Base-by-base conservation (phyloP, 2,329 filamentous ascomycete species). In the Niveomyces coronatus region DNA sequence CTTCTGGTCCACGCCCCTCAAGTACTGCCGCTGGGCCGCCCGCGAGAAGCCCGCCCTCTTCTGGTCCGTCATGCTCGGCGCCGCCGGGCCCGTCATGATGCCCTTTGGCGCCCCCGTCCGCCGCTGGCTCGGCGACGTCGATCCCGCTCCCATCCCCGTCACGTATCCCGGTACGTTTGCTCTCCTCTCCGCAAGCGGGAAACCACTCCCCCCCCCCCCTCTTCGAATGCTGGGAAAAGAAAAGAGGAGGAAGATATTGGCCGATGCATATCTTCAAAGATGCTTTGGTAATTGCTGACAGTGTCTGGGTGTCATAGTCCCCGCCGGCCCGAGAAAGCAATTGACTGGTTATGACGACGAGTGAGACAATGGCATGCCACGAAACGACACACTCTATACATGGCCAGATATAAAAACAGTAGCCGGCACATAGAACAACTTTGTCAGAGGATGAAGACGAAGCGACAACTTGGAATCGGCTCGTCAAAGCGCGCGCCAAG, bases 21-120 rank as follows among this genome's bases (percentile, higher is more conserved):
- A 79, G 53, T 96, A 94, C 77, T 65, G 84, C 54, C 81, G 81
- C 63, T 96, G 88, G 86, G 79, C 87, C 37, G 74, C 84, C 35
- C 81, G 86, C 65, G 82, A 91, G 63, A 84, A 83, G 61, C 91
- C 91, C 36, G 87, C 87, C 43, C 82, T 87, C 67, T 94, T 95
- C 72, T 96, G 79, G 74, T 86, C 85, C 52, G 67, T 85, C 53
- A 56, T 85, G 42, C 66, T 96, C 48, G 89, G 85, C 50, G 67
- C 63, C 47, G 53, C 76, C 39, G 87, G 87, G 9, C 91, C 89
- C 24, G 61, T 83, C 41, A 65, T 75, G 41, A 66, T 94, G 46
- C 60, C 82, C 43, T 68, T 73, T 40, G 80, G 85, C 1, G 87
- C 88, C 30, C 82, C 85, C 33, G 67, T 93, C 49, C 70, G 88